Evolutionary conservation across 768 basidiomycete species (phyloP).

Genomic region (Suillus lakei): DNA sequence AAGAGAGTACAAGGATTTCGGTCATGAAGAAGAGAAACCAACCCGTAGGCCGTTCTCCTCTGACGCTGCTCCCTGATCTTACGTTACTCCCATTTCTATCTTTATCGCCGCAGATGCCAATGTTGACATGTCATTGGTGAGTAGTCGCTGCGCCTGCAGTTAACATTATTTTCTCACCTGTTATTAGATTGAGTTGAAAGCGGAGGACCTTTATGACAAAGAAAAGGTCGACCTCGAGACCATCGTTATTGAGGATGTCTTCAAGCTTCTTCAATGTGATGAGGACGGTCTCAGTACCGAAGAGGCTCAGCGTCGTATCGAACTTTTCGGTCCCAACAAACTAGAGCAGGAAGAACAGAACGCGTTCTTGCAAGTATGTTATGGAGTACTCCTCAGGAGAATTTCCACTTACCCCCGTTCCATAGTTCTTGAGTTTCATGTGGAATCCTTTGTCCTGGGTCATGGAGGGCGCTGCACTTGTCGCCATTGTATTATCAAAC

Average conservation of each 20-base stretch:
- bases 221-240: conserved; percentile 99
- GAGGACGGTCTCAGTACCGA: conserved; percentile 76
- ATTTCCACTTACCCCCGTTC: background rate
- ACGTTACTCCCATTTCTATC: conserved; percentile 3
- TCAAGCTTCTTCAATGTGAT: conserved; percentile 91
- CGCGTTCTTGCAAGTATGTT: conserved; percentile 78
- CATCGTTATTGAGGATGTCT: conserved; percentile 94
- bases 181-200: conserved; percentile 81
- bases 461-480: conserved; percentile 96
- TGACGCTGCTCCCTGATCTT: background rate
- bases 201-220: conserved; percentile 95
- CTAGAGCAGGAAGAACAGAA: conserved; percentile 92
- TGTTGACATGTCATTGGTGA: conserved; percentile 83
- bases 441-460: conserved; percentile 99
- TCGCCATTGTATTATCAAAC: conserved; percentile 95
- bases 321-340: conserved; percentile 96
- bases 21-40: conserved; percentile 69
- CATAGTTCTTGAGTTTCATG: conserved; percentile 93
- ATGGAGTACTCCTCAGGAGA: conserved; percentile 1
- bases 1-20: conserved; percentile 89
- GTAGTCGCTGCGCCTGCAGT: conserved; percentile 24
- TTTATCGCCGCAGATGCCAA: conserved; percentile 64
- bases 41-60: conserved; percentile 55
- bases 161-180: background rate
- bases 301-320: conserved; percentile 84